Base-by-base conservation (phyloP, 352 stramenopile genomes). In the Globisporangium barbulae region DNA sequence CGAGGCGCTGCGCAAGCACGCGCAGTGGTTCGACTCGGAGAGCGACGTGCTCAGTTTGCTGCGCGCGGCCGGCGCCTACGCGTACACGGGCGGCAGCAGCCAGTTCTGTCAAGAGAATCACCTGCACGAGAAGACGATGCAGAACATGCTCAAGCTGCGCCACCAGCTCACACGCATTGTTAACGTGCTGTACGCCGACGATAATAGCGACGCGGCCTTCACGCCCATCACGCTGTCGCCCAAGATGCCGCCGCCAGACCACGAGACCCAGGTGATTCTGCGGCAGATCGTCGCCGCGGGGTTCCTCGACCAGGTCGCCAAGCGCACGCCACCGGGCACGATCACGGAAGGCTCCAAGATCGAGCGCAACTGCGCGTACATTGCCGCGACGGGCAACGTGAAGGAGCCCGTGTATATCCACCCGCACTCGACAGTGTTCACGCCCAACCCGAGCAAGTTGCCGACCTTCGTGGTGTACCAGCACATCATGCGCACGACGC, bases 41-140 rank as follows among this genome's bases (percentile, higher is more conserved):
- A 94, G 86, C 55, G 86, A 94, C 53, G 83, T 93, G 10, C 56
- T 94, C 28, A 91, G 84, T 65, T 68, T 94, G 22, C 65, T 94
- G 25, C 84, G 86, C 9, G 86, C 86, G 1, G 83, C 85, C 8
- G 86, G 86, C 6, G 86, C 86, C 0, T 94, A 94, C 62, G 86
- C 86, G 15, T 93, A 81, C 59, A 79, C 74, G 39, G 81, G 84
- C 45, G 84, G 75, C 17, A 89, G 71, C 48, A 69, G 70, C 12
- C 55, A 78, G 30, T 94, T 93, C 61, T 94, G 86, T 63, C 64
- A 70, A 25, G 81, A 89, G 25, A 93, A 94, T 49, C 76, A 91
- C 37, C 57, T 94, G 48, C 86, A 94, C 54, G 86, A 92, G 61
- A 94, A 94, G 71, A 92, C 80, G 5, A 94, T 94, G 86, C 82